These are phyloP conservation scores for Penicillium chermesinum DNA, from an alignment of 495 filamentous ascomycete species.

Conservation along the genomic window DNA sequence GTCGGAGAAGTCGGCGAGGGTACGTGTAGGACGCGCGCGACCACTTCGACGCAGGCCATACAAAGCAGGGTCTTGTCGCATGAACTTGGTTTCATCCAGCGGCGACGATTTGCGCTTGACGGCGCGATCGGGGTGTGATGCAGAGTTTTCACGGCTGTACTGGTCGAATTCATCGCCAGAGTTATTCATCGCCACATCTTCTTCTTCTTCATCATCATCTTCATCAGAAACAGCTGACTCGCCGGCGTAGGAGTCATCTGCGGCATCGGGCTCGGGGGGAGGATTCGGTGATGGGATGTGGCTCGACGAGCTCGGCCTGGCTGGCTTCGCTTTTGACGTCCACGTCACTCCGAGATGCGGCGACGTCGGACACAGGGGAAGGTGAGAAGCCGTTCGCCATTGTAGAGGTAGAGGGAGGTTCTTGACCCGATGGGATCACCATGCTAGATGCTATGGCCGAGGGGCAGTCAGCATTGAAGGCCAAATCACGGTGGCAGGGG, in stretches of 20 bases:
- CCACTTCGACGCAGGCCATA: slow-evolving; percentile 90
- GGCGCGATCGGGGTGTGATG: slow-evolving; percentile 59
- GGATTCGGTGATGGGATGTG: slow-evolving; percentile 40
- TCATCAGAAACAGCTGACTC: slow-evolving; percentile 39
- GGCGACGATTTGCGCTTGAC: slow-evolving; percentile 70
- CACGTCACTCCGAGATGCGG: slow-evolving; percentile 31
- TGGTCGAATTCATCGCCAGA: slow-evolving; percentile 50
- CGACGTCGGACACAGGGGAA: slow-evolving; percentile 33
- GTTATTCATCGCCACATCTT: slow-evolving; percentile 68
- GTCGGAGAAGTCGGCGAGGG: slow-evolving; percentile 70
- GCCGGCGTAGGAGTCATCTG: slow-evolving; percentile 50
- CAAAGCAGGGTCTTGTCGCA: slow-evolving; percentile 87
- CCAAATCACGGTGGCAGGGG: slow-evolving; percentile 18
- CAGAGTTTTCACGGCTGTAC: slow-evolving; percentile 53
- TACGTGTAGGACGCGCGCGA: slow-evolving; percentile 49
- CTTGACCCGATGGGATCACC: slow-evolving; percentile 48
- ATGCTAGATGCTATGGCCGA: slow-evolving; percentile 45
- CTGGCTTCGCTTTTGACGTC: slow-evolving; percentile 48
- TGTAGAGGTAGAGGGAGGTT: slow-evolving; percentile 35
- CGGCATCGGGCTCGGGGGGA: slow-evolving; percentile 58
- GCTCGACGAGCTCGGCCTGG: slow-evolving; percentile 46
- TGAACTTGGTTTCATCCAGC: slow-evolving; percentile 75
- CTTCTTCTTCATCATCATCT: slow-evolving; percentile 71
- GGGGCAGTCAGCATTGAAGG: slow-evolving; percentile 46
- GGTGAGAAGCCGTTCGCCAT: slow-evolving; percentile 47